Conservation (phyloP, 1,139 yeast genomes). For the Saccharomyces hybrid region DNA sequence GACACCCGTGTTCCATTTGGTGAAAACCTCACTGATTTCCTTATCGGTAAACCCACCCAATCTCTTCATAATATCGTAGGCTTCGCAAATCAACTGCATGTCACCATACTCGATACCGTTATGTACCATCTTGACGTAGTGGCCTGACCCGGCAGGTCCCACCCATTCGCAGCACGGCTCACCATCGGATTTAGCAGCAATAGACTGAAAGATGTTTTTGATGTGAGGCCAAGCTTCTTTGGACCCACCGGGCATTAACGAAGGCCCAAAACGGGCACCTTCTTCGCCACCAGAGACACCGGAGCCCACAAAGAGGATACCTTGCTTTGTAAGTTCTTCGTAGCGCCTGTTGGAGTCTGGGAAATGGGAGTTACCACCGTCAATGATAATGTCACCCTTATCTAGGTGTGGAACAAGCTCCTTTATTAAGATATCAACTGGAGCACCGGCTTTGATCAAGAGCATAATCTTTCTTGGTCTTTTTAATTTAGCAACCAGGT, state of each 20-base stretch:
- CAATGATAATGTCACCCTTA: constrained; percentile 95
- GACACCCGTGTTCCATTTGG: constrained; percentile 95
- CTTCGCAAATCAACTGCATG: constrained; percentile 98
- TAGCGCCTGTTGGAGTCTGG: constrained; percentile 97
- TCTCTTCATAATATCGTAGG: constrained; percentile 92
- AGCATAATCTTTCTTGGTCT: constrained; percentile 93
- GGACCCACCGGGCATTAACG: constrained; percentile 99
- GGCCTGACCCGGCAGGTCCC: constrained; percentile 98
- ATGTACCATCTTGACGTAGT: constrained; percentile 99
- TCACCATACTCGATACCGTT: constrained; percentile 99
- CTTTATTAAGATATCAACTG: constrained; percentile 87
- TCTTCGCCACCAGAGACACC: constrained; percentile 99
- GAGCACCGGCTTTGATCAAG: constrained; percentile 93
- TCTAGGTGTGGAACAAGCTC: constrained; percentile 88
- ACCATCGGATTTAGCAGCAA: constrained; percentile 93
- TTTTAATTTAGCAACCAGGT: constrained; percentile 82
- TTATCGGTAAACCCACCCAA: constrained; percentile 83
- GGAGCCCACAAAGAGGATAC: constrained; percentile 89
- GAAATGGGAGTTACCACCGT: constrained; percentile 99
- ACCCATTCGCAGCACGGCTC: constrained; percentile 99
- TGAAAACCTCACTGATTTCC: constrained; percentile 91
- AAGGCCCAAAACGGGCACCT: constrained; percentile 99
- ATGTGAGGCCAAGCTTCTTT: constrained; percentile 98
- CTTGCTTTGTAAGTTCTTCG: constrained; percentile 80
- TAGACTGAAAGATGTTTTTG: constrained; percentile 91